These are phyloP conservation scores for Solanum hybrid DNA, from an alignment of 305 asterid species.

Conservation along the genomic window DNA sequence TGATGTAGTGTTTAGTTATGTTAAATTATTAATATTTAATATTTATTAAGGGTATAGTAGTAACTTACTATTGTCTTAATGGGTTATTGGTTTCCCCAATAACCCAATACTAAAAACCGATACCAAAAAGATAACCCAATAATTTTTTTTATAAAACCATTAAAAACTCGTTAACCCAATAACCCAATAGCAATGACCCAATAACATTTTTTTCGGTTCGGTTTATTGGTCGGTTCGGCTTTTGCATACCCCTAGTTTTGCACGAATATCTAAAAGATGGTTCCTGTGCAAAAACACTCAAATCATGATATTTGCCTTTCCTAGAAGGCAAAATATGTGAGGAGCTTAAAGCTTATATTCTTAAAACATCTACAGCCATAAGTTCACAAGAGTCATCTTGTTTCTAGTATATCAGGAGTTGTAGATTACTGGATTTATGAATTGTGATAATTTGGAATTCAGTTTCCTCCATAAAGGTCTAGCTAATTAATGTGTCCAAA, in stretches of 20 bases:
- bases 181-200: too few relatives aligned
- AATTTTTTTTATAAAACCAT: too few relatives aligned
- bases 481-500: neutral
- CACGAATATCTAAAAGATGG: neutral
- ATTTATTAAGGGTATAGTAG: too few relatives aligned
- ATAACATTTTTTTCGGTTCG: too few relatives aligned
- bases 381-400: neutral
- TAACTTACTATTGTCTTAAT: too few relatives aligned
- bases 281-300: neutral
- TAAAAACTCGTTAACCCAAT: too few relatives aligned
- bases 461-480: neutral
- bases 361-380: neutral
- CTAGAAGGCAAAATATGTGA: neutral
- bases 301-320: neutral
- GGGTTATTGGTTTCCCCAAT: too few relatives aligned
- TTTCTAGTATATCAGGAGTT: neutral
- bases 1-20: too few relatives aligned
- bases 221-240: too few relatives aligned
- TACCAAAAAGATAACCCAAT: too few relatives aligned
- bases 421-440: neutral
- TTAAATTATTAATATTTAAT: too few relatives aligned
- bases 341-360: neutral
- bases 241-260: neutral
- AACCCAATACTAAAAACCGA: too few relatives aligned
- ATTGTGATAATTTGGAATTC: neutral